These are phyloP conservation scores for Lenzites betulinus DNA, from an alignment of 768 basidiomycete species.

Conservation along the genomic window DNA sequence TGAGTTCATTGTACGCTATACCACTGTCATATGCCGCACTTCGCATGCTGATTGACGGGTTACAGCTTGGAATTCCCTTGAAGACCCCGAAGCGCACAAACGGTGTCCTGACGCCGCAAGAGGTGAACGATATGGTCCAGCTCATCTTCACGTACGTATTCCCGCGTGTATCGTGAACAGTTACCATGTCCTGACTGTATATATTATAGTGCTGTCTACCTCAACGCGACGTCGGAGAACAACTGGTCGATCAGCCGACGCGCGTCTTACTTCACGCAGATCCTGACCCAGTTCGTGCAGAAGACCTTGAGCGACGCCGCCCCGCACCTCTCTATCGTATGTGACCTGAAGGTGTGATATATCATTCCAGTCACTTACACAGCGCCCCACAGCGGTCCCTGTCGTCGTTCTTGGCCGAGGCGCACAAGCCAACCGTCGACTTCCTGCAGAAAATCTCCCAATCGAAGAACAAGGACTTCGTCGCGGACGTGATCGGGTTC, in stretches of 20 bases:
- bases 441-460: constrained; percentile 41
- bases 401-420: constrained; percentile 9
- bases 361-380: background rate
- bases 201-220: constrained; percentile 29
- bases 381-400: background rate
- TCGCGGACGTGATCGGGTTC: constrained; percentile 48
- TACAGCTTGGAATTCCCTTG: constrained; percentile 45
- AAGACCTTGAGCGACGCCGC: constrained; percentile 12
- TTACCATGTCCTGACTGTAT: background rate
- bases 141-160: constrained; percentile 24
- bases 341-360: background rate
- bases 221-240: constrained; percentile 36
- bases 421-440: constrained; percentile 38
- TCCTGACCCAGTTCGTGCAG: constrained; percentile 37
- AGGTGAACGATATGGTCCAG: constrained; percentile 48
- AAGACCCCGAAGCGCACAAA: constrained; percentile 48
- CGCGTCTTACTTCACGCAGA: constrained; percentile 33
- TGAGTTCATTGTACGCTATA: constrained; percentile 37
- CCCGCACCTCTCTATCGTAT: constrained; percentile 5
- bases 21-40: no score
- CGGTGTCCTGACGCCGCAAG: constrained; percentile 48
- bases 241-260: constrained; percentile 35
- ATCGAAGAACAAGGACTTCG: constrained; percentile 43
- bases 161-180: no score
- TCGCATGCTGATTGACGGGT: background rate